These are phyloP conservation scores for Fomitiporia mediterranea DNA, from an alignment of 1,284 basidiomycete genomes.

Conservation along the genomic window DNA sequence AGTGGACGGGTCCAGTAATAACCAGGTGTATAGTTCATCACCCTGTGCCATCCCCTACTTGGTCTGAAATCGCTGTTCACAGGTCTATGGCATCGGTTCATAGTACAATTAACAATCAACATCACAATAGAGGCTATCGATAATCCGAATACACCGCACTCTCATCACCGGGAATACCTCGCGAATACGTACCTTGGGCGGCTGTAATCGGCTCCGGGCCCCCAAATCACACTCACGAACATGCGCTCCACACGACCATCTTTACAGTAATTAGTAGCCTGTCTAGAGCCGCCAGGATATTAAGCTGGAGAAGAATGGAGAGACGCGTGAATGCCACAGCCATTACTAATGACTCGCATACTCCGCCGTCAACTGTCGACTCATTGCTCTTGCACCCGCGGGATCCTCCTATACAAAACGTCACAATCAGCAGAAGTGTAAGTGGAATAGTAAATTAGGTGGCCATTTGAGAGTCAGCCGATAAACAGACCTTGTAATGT, in stretches of 20 bases:
- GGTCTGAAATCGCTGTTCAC: no score
- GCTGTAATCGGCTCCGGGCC: no score
- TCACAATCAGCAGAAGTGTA: no score
- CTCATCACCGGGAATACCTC: background rate
- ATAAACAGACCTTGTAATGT: constrained; percentile 73
- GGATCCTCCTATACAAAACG: constrained; percentile 74
- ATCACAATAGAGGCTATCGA: constrained; percentile 1
- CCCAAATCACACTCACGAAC: no score
- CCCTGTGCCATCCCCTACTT: no score
- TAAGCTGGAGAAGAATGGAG: background rate
- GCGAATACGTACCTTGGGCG: background rate
- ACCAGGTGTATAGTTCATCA: no score
- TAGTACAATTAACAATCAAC: background rate
- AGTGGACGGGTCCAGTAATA: no score
- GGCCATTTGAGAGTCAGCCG: no score
- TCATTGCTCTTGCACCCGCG: constrained; percentile 84
- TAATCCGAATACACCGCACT: constrained; percentile 7
- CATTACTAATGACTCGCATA: constrained; percentile 47
- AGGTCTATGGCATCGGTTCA: background rate
- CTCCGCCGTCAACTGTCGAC: constrained; percentile 88
- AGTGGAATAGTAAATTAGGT: no score
- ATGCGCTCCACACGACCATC: no score
- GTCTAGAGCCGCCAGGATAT: background rate
- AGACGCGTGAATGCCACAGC: background rate
- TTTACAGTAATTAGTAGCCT: background rate